Conservation (phyloP, 345 rosid genomes). For the Stellera chamaejasme region DNA sequence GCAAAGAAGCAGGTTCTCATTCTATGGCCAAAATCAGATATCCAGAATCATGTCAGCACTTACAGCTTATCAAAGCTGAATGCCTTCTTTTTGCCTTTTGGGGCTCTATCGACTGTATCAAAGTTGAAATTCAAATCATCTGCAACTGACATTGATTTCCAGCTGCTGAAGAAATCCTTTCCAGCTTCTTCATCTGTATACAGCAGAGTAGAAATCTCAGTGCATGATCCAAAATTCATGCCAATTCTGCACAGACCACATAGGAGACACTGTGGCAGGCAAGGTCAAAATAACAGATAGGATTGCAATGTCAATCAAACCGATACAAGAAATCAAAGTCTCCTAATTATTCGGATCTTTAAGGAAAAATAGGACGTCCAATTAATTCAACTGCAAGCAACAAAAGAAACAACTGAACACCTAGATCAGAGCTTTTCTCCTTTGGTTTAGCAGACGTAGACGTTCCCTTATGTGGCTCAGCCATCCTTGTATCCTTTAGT, state of each 20-base stretch:
- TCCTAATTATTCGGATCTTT: neutral
- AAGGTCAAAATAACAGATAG: neutral
- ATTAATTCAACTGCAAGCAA: neutral
- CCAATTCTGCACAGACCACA: conserved; percentile 7
- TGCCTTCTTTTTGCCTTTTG: conserved; percentile 51
- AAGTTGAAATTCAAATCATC: conserved; percentile 70
- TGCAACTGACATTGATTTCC: conserved; percentile 54
- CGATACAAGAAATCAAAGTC: neutral
- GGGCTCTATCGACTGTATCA: conserved; percentile 33
- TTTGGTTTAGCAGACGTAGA: conserved; percentile 20
- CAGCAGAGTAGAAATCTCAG: conserved; percentile 11
- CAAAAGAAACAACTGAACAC: conserved; percentile 17
- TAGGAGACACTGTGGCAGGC: neutral
- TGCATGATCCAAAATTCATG: conserved; percentile 10
- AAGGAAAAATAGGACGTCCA: neutral
- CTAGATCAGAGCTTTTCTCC: conserved; percentile 35
- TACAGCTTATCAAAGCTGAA: conserved; percentile 71
- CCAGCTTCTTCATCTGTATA: conserved; percentile 67
- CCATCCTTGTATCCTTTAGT: conserved; percentile 20
- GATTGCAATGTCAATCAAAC: neutral
- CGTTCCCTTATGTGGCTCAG: conserved; percentile 29
- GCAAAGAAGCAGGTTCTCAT: no score
- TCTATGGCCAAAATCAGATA: no score
- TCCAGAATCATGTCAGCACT: conserved; percentile 21
- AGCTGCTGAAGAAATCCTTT: conserved; percentile 60